Base-by-base conservation (phyloP, 1,284 basidiomycete species). In the Ustilago xerochloae region DNA sequence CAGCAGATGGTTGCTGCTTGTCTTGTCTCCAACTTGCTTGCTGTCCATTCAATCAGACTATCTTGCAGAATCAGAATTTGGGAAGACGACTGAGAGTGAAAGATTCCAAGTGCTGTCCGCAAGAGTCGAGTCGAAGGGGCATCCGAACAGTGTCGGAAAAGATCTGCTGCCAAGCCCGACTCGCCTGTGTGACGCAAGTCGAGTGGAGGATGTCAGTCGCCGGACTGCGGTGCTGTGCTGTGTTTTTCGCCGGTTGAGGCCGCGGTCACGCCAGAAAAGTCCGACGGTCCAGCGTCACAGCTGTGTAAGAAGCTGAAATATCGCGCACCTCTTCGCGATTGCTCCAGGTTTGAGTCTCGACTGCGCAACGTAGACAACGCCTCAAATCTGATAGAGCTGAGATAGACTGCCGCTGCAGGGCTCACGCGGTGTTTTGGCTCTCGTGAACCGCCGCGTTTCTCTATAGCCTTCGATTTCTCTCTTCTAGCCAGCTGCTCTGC, bases 81-180 rank as follows among this genome's bases (percentile, higher is more conserved):
- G n/a, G n/a, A n/a, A n/a, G n/a, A n/a, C n/a, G n/a, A n/a, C n/a
- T n/a, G n/a, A n/a, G n/a, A n/a, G n/a, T n/a, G n/a, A n/a, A n/a
- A n/a, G n/a, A n/a, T n/a, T n/a, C n/a, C n/a, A n/a, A n/a, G n/a
- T n/a, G n/a, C n/a, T n/a, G n/a, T n/a, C n/a, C n/a, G n/a, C n/a
- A n/a, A n/a, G n/a, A n/a, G n/a, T n/a, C n/a, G n/a, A n/a, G n/a
- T n/a, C n/a, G n/a, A n/a, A n/a, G n/a, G n/a, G n/a, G n/a, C n/a
- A n/a, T n/a, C n/a, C n/a, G n/a, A n/a, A n/a, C n/a, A n/a, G 26
- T 18, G 33, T 22, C 54, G 28, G 54, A 15, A 39, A 24, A 4
- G 45, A 48, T 30, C 33, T n/a, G 46, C 10, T 57, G 54, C 54
- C 54, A 57, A 57, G 54, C 54, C 54, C 54, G 35, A 18, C 54